Evolutionary conservation across 805 yeast species (phyloP).

Genomic region (Maudiozyma saulgeensis): DNA sequence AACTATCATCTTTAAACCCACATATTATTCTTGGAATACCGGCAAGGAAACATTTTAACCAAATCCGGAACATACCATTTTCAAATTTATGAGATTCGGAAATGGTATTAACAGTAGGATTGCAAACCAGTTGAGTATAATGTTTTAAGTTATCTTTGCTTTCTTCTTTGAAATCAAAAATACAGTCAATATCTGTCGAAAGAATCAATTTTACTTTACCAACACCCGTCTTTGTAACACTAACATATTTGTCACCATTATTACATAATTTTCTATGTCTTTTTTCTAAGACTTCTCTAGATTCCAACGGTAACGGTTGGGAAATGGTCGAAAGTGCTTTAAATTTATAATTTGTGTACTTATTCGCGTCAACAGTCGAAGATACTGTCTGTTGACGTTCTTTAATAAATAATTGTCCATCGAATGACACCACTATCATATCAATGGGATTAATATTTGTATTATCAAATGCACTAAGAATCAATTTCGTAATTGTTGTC

Average conservation of each 20-base stretch:
- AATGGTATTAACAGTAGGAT: slow-evolving; percentile 44
- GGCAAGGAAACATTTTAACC: slow-evolving; percentile 89
- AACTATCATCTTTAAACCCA: slow-evolving; percentile 75
- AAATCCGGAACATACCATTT: slow-evolving; percentile 62
- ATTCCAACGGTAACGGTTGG: slow-evolving; percentile 61
- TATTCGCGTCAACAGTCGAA: slow-evolving; percentile 29
- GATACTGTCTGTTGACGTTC: slow-evolving; percentile 19
- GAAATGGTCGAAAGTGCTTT: slow-evolving; percentile 68
- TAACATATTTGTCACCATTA: slow-evolving; percentile 66
- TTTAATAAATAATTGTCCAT: slow-evolving; percentile 63
- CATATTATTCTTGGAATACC: slow-evolving; percentile 76
- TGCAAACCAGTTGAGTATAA: slow-evolving; percentile 79
- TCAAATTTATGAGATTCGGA: slow-evolving; percentile 61
- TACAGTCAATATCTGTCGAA: slow-evolving; percentile 91
- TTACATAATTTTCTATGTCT: slow-evolving; percentile 52
- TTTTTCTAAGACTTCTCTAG: slow-evolving; percentile 59
- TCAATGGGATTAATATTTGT: slow-evolving; percentile 44
- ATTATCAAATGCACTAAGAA: slow-evolving; percentile 45
- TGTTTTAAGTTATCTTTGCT: slow-evolving; percentile 47
- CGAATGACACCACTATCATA: slow-evolving; percentile 57
- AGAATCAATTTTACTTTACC: slow-evolving; percentile 59
- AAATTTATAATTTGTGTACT: slow-evolving; percentile 72
- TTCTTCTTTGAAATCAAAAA: slow-evolving; percentile 59
- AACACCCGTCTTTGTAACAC: slow-evolving; percentile 78
- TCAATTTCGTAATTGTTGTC: slow-evolving; percentile 65